phyloP scores from a whole-genome alignment of 2,329 filamentous ascomycete genomes.

The Talaromyces rugulosus region DNA sequence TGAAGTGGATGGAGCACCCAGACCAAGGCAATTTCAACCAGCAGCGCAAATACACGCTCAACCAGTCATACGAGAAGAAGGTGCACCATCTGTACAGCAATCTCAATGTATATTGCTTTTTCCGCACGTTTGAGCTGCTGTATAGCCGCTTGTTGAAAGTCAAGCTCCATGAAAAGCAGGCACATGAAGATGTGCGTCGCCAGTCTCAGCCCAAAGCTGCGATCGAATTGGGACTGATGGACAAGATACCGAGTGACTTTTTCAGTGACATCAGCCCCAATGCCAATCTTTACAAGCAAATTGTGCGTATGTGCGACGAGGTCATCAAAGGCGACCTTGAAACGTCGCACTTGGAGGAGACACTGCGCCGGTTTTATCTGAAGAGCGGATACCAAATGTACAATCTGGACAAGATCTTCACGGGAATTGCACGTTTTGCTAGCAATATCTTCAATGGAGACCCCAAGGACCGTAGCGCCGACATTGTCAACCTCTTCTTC shows the following conservation, averaged over 20 bases:
- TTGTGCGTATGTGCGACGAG: slow-evolving; percentile 80
- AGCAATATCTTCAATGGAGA: slow-evolving; percentile 81
- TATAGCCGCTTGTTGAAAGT: slow-evolving; percentile 80
- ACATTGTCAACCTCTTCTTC: slow-evolving; percentile 84
- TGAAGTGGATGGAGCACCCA: slow-evolving; percentile 59
- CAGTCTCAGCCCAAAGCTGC: slow-evolving; percentile 75
- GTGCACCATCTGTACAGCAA: slow-evolving; percentile 91
- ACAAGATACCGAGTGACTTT: slow-evolving; percentile 70
- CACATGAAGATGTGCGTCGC: slow-evolving; percentile 68
- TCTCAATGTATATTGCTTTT: slow-evolving; percentile 87
- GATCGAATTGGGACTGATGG: slow-evolving; percentile 74
- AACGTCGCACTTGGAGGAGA: slow-evolving; percentile 79
- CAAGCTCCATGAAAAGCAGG: slow-evolving; percentile 72
- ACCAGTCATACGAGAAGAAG: slow-evolving; percentile 75
- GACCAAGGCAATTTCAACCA: slow-evolving; percentile 53
- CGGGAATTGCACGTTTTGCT: slow-evolving; percentile 74
- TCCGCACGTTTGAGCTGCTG: slow-evolving; percentile 87
- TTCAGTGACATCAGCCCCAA: slow-evolving; percentile 63
- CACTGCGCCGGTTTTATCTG: slow-evolving; percentile 85
- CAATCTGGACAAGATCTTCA: slow-evolving; percentile 83
- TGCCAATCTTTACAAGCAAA: slow-evolving; percentile 78
- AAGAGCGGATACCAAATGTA: slow-evolving; percentile 90
- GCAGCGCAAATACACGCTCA: slow-evolving; percentile 64
- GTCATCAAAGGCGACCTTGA: slow-evolving; percentile 80
- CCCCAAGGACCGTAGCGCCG: slow-evolving; percentile 86